These are phyloP conservation scores for Thermomucor indicae-seudaticae DNA, from an alignment of 371 early-diverging fungal species.

Conservation along the genomic window DNA sequence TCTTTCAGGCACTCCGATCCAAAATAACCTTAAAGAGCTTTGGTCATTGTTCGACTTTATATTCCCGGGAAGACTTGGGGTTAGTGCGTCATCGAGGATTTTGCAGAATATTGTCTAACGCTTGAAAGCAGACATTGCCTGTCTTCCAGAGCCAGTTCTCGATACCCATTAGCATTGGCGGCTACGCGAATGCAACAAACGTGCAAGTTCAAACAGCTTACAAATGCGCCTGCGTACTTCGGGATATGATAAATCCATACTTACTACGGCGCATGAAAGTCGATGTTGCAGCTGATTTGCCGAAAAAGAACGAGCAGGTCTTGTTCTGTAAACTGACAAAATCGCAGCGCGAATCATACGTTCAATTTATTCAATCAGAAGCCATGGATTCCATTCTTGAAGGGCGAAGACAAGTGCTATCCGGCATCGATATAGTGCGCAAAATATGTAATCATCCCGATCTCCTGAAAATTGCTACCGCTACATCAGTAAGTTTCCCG, in stretches of 20 bases:
- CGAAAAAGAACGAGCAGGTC: constrained; percentile 91
- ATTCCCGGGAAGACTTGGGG: constrained; percentile 91
- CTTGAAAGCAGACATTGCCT: constrained; percentile 63
- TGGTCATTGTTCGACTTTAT: constrained; percentile 98
- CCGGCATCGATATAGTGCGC: constrained; percentile 91
- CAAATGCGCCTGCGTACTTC: constrained; percentile 85
- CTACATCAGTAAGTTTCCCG: constrained; percentile 3
- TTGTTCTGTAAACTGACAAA: constrained; percentile 89
- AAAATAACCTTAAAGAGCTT: constrained; percentile 95
- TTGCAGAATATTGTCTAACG: neutral
- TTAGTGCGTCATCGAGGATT: constrained; percentile 15
- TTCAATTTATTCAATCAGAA: constrained; percentile 65
- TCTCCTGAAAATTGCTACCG: constrained; percentile 41
- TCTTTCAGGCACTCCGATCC: constrained; percentile 97
- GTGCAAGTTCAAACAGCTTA: constrained; percentile 91
- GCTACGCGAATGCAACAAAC: constrained; percentile 87
- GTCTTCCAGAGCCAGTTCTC: constrained; percentile 92
- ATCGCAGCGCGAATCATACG: constrained; percentile 76
- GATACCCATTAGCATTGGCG: constrained; percentile 88
- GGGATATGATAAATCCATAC: constrained; percentile 93
- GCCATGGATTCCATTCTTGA: constrained; percentile 76
- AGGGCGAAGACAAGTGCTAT: constrained; percentile 82
- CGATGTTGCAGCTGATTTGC: constrained; percentile 90
- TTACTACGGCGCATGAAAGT: constrained; percentile 91
- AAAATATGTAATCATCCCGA: constrained; percentile 99